Percentiles rank a stretch among this genome's conserved stretches.
Conservation (phyloP, 1,139 yeast species). For the Protomyces pachydermus region DNA sequence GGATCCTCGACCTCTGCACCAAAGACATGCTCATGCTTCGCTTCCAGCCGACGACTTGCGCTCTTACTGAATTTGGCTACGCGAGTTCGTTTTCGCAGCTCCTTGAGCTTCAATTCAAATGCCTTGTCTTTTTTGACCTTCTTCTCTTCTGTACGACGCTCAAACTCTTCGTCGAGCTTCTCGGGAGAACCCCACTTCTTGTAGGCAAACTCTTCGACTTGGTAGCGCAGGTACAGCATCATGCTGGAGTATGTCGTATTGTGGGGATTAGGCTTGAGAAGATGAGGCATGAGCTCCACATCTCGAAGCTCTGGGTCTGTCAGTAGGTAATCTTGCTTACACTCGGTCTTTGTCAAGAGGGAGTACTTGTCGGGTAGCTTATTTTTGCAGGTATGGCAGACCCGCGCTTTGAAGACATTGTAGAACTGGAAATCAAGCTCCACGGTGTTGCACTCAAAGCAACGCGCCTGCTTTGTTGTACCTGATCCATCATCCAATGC, state of each 20-base stretch:
- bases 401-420: conserved; percentile 64
- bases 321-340: conserved; percentile 75
- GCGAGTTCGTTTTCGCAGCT: conserved; percentile 84
- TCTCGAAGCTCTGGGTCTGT: conserved; percentile 66
- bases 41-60: conserved; percentile 24
- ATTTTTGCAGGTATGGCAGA: conserved; percentile 72
- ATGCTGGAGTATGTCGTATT: conserved; percentile 79
- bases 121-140: conserved; percentile 70
- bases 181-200: conserved; percentile 94
- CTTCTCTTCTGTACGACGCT: conserved; percentile 67
- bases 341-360: conserved; percentile 87
- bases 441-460: conserved; percentile 40
- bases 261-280: conserved; percentile 93
- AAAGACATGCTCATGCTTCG: conserved; percentile 25
- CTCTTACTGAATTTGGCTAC: conserved; percentile 73
- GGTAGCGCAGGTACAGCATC: conserved; percentile 85
- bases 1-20: conserved; percentile 21
- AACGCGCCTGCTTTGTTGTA: conserved; percentile 69
- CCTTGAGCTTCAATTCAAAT: conserved; percentile 66
- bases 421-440: conserved; percentile 73
- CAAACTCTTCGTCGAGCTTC: conserved; percentile 88
- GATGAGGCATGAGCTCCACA: conserved; percentile 57
- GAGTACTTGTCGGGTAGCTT: conserved; percentile 81
- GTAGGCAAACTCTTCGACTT: conserved; percentile 86
- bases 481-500: conserved; percentile 61